phyloP scores from a whole-genome alignment of 345 rosid genomes.

The Gossypium australe region DNA sequence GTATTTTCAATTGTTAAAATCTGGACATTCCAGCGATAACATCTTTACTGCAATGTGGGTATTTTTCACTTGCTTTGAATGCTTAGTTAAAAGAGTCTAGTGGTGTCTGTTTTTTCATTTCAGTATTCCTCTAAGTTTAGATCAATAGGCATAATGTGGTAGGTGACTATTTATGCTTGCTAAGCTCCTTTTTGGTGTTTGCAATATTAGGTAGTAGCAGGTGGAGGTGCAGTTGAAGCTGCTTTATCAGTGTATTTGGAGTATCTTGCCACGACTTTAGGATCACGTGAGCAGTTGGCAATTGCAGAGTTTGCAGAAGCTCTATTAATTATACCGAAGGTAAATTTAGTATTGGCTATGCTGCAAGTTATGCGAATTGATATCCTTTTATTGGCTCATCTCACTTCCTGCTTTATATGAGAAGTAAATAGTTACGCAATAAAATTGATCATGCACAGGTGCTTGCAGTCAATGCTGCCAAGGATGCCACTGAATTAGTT shows the following conservation, averaged over 20 bases:
- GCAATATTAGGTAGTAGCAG: conserved; percentile 79
- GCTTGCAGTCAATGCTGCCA: conserved; percentile 94
- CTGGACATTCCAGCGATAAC: background rate
- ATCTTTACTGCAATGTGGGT: background rate
- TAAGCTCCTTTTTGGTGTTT: conserved; percentile 3
- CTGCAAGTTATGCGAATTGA: background rate
- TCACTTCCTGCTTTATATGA: background rate
- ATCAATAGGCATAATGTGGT: background rate
- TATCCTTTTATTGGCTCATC: background rate
- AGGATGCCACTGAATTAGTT: conserved; percentile 94
- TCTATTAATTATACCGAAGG: conserved; percentile 83
- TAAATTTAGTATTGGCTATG: conserved; percentile 13
- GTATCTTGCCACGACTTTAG: conserved; percentile 85
- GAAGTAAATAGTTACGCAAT: background rate
- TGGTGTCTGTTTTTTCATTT: background rate
- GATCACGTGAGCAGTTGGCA: conserved; percentile 91
- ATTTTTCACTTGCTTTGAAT: background rate
- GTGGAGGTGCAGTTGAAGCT: conserved; percentile 97
- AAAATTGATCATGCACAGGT: conserved; percentile 37
- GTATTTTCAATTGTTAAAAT: background rate
- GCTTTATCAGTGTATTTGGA: conserved; percentile 89
- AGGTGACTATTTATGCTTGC: background rate
- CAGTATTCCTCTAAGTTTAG: background rate
- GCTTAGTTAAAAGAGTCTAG: background rate
- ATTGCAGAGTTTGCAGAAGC: conserved; percentile 97